Evolutionary conservation across 2,329 filamentous ascomycete genomes (phyloP).

Genomic region (Cyphellophora europaea): DNA sequence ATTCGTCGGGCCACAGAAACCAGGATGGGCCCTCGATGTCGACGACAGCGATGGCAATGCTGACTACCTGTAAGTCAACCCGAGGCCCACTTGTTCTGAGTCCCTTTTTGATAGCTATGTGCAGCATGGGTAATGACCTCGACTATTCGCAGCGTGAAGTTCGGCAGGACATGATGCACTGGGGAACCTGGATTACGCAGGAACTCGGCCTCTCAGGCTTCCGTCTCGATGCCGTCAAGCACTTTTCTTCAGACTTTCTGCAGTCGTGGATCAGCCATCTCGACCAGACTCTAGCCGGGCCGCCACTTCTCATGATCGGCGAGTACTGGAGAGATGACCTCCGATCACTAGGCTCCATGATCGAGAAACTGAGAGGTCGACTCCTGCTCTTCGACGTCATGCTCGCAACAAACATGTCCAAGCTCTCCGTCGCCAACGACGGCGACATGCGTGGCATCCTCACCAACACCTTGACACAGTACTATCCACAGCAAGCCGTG

Average conservation of each 20-base stretch:
- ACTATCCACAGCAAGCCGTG: slow-evolving; percentile 47
- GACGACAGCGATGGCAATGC: slow-evolving; percentile 59
- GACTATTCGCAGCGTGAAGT: slow-evolving; percentile 59
- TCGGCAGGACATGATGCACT: slow-evolving; percentile 52
- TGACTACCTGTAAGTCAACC: slow-evolving; percentile 27
- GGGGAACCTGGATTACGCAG: slow-evolving; percentile 58
- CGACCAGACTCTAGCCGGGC: slow-evolving; percentile 22
- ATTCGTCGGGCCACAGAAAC: slow-evolving; percentile 50
- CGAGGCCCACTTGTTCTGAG: neutral
- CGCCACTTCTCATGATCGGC: slow-evolving; percentile 52
- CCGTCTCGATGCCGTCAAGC: slow-evolving; percentile 63
- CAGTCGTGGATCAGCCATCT: slow-evolving; percentile 53
- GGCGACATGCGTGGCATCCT: slow-evolving; percentile 58
- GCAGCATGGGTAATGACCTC: slow-evolving; percentile 63
- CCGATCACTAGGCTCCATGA: slow-evolving; percentile 46
- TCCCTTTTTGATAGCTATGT: slow-evolving; percentile 23
- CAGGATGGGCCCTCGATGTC: slow-evolving; percentile 55
- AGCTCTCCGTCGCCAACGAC: slow-evolving; percentile 43
- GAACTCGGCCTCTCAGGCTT: slow-evolving; percentile 56
- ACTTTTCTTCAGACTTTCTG: slow-evolving; percentile 60
- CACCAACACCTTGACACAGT: slow-evolving; percentile 48
- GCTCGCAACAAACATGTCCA: slow-evolving; percentile 58
- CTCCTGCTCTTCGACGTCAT: slow-evolving; percentile 59
- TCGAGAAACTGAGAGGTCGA: slow-evolving; percentile 49
- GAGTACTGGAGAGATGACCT: slow-evolving; percentile 60